Base-by-base conservation (phyloP, 2,329 filamentous ascomycete species). In the Colletotrichum eleusines region DNA sequence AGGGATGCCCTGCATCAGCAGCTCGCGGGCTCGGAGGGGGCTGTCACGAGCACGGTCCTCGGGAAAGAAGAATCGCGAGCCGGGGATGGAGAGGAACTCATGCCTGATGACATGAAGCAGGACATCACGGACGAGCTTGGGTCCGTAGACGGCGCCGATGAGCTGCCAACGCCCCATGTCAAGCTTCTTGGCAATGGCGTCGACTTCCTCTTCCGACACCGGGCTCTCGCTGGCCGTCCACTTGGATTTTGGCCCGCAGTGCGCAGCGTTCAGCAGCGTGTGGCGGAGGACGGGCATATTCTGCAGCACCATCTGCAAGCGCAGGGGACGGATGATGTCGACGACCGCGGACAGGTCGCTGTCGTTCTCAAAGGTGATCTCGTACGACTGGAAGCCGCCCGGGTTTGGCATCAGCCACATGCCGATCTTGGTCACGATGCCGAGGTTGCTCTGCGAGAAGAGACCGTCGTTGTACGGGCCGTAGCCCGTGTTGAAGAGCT, bases 351-450 rank as follows among this genome's bases (percentile, higher is more conserved):
- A 31, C 28, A 73, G 60, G 20, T 75, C 76, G 20, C 74, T 73
- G 66, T 77, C 76, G n/a, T 73, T 74, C 57, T 76, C 75, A 23
- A 72, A 72, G 20, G 62, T 73, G 23, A 73, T 73, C 53, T 70
- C 70, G 42, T 70, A 70, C 3, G 72, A 65, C 60, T 86, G 83
- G 70, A 84, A 84, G 1, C 83, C 84, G 12, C 82, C 84, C 0
- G 84, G 85, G 55, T 86, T 86, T 1, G 83, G 83, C 86, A 88
- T 88, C 42, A 89, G 78, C 77, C 77, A 77, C 73, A 87, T 81
- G 0, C 85, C 86, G 79, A 87, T 85, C 76, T 87, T 87, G 4
- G 84, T 85, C 2, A 86, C 84, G 31, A 87, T 83, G 14, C 84
- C 85, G 12, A 85, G 81, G 61, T 86, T 86, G 1, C 81, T 84